phyloP scores from a whole-genome alignment of 192 early-diverging fungal species.

The Physocladia obscura region DNA sequence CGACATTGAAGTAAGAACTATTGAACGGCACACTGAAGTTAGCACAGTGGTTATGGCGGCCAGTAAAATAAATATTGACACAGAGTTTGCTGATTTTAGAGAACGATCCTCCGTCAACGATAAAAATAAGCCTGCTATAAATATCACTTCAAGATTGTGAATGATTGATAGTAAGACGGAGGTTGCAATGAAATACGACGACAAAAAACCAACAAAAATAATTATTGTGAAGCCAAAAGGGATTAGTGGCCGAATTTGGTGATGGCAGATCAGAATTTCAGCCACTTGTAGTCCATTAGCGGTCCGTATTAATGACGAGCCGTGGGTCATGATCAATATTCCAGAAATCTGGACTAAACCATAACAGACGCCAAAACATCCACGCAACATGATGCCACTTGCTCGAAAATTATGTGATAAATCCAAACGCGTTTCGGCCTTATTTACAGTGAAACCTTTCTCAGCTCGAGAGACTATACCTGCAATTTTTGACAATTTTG shows the following conservation, averaged over 20 bases:
- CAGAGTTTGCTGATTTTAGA: not conserved
- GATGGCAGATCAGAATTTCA: not conserved
- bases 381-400: no score
- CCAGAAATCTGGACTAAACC: not conserved
- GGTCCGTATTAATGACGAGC: not conserved
- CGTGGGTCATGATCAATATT: not conserved
- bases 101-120: not conserved
- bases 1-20: not conserved
- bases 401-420: no score
- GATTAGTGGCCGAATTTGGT: not conserved
- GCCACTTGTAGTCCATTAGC: slow-evolving; percentile 10
- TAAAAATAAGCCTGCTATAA: not conserved
- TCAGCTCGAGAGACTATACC: no score
- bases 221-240: not conserved
- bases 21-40: not conserved
- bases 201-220: slow-evolving; percentile 7
- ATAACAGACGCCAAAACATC: no score
- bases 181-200: not conserved
- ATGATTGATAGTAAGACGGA: slow-evolving; percentile 1
- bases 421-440: no score
- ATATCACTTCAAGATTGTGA: not conserved
- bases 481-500: no score
- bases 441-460: no score
- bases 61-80: not conserved
- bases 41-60: not conserved